These are phyloP conservation scores for Hirschfeldia incana DNA, from an alignment of 345 rosid species.

Conservation along the genomic window DNA sequence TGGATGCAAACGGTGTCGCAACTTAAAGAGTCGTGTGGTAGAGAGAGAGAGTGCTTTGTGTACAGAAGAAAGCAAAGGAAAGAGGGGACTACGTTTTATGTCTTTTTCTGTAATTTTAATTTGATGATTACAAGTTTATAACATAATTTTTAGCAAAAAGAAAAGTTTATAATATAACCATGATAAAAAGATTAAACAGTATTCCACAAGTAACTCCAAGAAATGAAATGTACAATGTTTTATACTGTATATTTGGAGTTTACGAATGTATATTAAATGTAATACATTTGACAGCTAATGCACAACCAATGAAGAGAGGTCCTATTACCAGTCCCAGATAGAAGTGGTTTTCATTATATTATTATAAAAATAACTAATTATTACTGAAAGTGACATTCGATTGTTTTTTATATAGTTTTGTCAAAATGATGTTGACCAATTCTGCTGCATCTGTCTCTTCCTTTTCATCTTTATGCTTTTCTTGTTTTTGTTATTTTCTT, in stretches of 20 bases:
- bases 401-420: constrained; percentile 16
- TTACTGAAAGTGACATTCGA: constrained; percentile 36
- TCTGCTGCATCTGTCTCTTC: constrained; percentile 32
- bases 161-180: too few species aligned
- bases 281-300: constrained; percentile 35
- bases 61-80: constrained; percentile 32
- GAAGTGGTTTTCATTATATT: constrained; percentile 33
- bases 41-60: constrained; percentile 6
- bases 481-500: not conserved
- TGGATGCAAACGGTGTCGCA: constrained; percentile 28
- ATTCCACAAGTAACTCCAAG: constrained; percentile 1
- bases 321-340: constrained; percentile 36
- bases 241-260: constrained; percentile 5
- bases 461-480: constrained; percentile 32
- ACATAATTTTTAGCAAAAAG: not conserved
- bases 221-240: not conserved
- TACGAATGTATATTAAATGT: not conserved
- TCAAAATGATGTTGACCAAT: constrained; percentile 33
- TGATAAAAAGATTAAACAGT: not conserved
- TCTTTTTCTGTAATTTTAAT: constrained; percentile 20
- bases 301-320: constrained; percentile 33
- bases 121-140: not conserved
- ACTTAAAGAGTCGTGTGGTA: not conserved
- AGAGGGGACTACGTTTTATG: constrained; percentile 23
- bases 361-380: constrained; percentile 4